A percentile compares a stretch with the other conserved stretches of the same genome.
Evolutionary conservation across 352 stramenopile species (phyloP).

Genomic region (Globisporangium emineosum): DNA sequence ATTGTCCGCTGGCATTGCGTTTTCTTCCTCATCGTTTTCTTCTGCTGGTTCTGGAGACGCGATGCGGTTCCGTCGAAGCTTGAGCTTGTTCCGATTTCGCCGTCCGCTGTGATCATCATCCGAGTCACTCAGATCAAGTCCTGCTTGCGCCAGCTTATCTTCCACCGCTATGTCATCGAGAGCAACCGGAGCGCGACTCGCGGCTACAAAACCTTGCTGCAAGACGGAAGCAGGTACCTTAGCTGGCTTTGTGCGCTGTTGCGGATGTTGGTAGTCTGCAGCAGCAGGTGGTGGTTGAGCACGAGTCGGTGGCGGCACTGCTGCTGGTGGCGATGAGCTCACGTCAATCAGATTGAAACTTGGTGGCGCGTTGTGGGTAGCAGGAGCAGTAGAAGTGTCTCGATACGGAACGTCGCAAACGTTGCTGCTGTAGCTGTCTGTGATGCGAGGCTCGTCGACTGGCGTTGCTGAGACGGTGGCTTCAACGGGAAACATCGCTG

Average conservation of each 20-base stretch:
- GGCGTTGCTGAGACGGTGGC: not conserved
- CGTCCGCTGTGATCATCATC: conserved; percentile 28
- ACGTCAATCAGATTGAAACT: conserved; percentile 13
- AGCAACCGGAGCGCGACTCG: conserved; percentile 11
- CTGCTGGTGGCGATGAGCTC: conserved; percentile 7
- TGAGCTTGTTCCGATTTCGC: conserved; percentile 15
- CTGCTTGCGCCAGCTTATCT: conserved; percentile 42
- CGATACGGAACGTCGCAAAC: not conserved
- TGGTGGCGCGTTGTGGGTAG: not conserved
- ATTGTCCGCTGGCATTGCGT: not conserved
- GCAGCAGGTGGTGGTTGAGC: not conserved
- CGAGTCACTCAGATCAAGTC: conserved; percentile 51
- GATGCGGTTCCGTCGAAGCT: conserved; percentile 6
- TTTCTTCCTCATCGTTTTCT: conserved; percentile 16
- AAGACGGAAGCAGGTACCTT: conserved; percentile 2
- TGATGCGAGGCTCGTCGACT: not conserved
- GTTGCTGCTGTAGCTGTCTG: not conserved
- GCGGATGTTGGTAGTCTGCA: not conserved
- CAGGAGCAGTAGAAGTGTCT: not conserved
- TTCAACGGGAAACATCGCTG: conserved; percentile 19
- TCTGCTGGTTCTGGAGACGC: conserved; percentile 6
- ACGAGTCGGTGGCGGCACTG: not conserved
- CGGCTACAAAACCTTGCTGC: conserved; percentile 15
- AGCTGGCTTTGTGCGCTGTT: not conserved
- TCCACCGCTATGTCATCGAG: conserved; percentile 27